phyloP scores from a whole-genome alignment of 176 grass and related monocot genomes.

The Triticum timopheevii region DNA sequence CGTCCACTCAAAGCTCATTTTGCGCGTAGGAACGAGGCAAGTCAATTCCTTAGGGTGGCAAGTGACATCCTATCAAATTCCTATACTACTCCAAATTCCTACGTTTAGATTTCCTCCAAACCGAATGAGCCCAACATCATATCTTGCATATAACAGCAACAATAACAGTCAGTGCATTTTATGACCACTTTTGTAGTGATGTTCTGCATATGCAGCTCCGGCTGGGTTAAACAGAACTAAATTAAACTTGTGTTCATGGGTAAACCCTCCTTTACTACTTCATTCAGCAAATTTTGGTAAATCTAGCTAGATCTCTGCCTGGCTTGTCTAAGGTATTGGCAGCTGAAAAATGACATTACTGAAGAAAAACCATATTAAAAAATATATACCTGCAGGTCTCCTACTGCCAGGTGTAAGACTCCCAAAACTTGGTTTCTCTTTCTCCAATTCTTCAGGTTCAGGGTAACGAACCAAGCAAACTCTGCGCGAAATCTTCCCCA shows the following conservation, averaged over 20 bases:
- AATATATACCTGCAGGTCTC: conserved; percentile 61
- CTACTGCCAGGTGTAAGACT: conserved; percentile 40
- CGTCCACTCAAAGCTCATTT: too few relatives aligned
- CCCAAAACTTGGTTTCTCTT: conserved; percentile 45
- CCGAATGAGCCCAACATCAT: too few relatives aligned
- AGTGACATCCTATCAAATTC: too few relatives aligned
- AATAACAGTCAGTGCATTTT: background rate
- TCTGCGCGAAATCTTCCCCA: conserved; percentile 68
- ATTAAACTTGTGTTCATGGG: background rate
- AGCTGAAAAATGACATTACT: background rate
- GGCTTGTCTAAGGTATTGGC: background rate
- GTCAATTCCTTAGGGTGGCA: too few relatives aligned
- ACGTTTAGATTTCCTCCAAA: too few relatives aligned
- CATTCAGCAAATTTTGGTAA: background rate
- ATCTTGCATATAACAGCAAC: background rate
- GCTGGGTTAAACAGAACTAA: background rate
- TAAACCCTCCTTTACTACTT: background rate
- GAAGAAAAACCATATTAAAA: background rate
- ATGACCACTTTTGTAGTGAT: background rate
- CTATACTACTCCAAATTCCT: too few relatives aligned
- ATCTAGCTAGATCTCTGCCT: background rate
- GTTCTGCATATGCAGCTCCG: background rate
- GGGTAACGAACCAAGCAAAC: conserved; percentile 78
- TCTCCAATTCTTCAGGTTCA: conserved; percentile 53
- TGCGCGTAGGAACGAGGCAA: too few relatives aligned